Evolutionary conservation across 495 filamentous ascomycete genomes (phyloP), one percentile per base, ranked within the genome.

Genomic region (Terfezia claveryi): DNA sequence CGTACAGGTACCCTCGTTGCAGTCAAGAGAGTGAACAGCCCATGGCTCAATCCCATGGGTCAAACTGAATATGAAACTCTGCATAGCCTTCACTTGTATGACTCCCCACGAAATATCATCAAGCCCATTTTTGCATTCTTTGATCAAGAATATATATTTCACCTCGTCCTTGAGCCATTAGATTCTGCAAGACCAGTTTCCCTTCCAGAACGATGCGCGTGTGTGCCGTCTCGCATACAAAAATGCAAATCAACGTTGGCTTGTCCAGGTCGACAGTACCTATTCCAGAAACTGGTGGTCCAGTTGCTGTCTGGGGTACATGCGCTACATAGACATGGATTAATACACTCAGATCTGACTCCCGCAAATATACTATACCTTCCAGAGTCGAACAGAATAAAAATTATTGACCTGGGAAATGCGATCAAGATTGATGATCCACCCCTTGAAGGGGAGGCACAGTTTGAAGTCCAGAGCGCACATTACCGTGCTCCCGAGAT

Each of bases 321-420:
- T 10, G 56, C 53, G 27, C 49, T 65, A 23, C 63, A 65, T 50
- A 53, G 57, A 4, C 53, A 57, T 23, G 56, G 56, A 38, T 14
- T 65, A 12, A 65, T 65, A 37, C 63, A 65, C 41, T 57, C 59
- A 11, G 63, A 65, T 49, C 59, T 65, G n/a, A 62, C 59, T n/a
- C 63, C 63, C 2, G 55, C 57, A 11, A 65, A 65, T 55, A 57
- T 65, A 14, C 54, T 64, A 14, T 64, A 62, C 46, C 23, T 64
- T 10, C 57, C 59, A 10, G 46, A 50, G 10, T 62, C 61, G 14
- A 64, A 58, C 38, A 54, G 55, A 49, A 52, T 65, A 11, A 64
- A 62, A 36, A 53, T 65, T 10, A 65, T 65, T 32, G 63, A 65
- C 53, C 44, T 65, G 16, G 60, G 60, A 23, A 65, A 65, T 50